A percentile compares a stretch with the other conserved stretches of the same genome.
Conservation (phyloP, 176 grass and related monocot species). For the barley (Hordeum vulgare) region MorexV3_pseudomolecules_assembly NC_058524.1:18872368-18872867, state of each 20-base stretch:
- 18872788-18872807: conserved; percentile 18
- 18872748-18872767: neutral
- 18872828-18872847: conserved; percentile 94
- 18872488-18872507: conserved; percentile 93
- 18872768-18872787: neutral
- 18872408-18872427: neutral
- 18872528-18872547: conserved; percentile 97
- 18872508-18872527: conserved; percentile 95
- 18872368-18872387: conserved; percentile 96
- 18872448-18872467: neutral
- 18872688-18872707: conserved; percentile 84
- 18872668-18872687: conserved; percentile 80
- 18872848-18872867: conserved; percentile 91
- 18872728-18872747: neutral
- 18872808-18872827: conserved; percentile 98
- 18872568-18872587: neutral
- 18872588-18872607: neutral
- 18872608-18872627: neutral
- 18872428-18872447: neutral
- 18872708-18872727: conserved; percentile 35
- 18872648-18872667: conserved; percentile 96
- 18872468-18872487: conserved; percentile 93
- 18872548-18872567: conserved; percentile 28
- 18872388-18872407: conserved; percentile 51
- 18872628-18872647: conserved; percentile 99